These are phyloP conservation scores for Ascochyta koolunga DNA, from an alignment of 2,329 filamentous ascomycete genomes.

Conservation along the genomic window DNA sequence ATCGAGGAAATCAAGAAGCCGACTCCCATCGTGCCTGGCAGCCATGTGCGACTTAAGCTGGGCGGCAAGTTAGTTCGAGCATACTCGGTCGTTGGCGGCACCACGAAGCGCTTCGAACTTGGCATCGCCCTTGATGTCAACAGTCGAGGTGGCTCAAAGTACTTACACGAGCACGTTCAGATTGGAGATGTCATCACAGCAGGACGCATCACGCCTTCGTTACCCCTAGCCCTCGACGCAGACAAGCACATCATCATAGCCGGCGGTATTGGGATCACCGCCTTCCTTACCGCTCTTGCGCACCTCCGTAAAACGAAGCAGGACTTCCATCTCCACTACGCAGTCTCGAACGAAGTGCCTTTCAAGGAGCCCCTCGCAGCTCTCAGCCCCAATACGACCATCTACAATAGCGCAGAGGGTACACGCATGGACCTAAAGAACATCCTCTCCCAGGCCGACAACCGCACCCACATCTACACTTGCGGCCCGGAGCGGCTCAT, in stretches of 20 bases:
- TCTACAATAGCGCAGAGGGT: constrained; percentile 61
- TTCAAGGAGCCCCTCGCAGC: constrained; percentile 57
- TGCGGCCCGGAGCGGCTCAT: constrained; percentile 66
- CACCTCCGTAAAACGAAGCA: constrained; percentile 31
- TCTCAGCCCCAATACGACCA: constrained; percentile 51
- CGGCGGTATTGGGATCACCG: constrained; percentile 70
- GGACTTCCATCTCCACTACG: constrained; percentile 64
- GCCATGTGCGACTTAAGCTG: constrained; percentile 64
- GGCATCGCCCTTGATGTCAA: constrained; percentile 62
- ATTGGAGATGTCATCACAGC: constrained; percentile 60
- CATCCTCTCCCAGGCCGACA: constrained; percentile 55
- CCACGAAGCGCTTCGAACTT: constrained; percentile 59
- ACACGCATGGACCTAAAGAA: constrained; percentile 59
- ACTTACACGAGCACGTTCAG: constrained; percentile 58
- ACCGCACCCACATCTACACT: constrained; percentile 65
- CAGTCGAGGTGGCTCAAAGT: constrained; percentile 67
- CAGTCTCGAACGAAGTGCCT: constrained; percentile 61
- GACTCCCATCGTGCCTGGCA: constrained; percentile 52
- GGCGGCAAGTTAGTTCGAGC: constrained; percentile 62
- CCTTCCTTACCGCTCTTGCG: constrained; percentile 62
- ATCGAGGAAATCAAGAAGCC: constrained; percentile 40
- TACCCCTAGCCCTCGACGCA: constrained; percentile 55
- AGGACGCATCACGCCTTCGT: constrained; percentile 57
- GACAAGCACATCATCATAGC: constrained; percentile 68
- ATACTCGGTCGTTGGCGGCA: constrained; percentile 66